Evolutionary conservation across 1,284 basidiomycete genomes (phyloP).

Genomic region (Abortiporus biennis): DNA sequence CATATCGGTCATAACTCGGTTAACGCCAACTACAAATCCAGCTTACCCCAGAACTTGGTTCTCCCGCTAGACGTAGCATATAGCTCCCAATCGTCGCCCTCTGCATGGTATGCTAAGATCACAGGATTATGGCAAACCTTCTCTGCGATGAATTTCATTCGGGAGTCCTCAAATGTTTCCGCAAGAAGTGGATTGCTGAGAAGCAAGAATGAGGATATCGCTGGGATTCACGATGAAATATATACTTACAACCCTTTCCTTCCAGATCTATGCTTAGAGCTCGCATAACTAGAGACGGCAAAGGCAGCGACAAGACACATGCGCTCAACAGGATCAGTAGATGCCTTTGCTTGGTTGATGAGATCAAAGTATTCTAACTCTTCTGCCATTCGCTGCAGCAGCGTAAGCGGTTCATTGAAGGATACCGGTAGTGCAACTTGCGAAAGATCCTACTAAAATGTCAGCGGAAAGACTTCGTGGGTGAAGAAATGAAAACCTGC

Average conservation of each 20-base stretch:
- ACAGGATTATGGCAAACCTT: slow-evolving; percentile 87
- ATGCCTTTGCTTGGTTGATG: slow-evolving; percentile 57
- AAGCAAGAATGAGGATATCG: not conserved
- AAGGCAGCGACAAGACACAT: slow-evolving; percentile 78
- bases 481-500: slow-evolving; percentile 7
- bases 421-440: slow-evolving; percentile 81
- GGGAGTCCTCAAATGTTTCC: slow-evolving; percentile 82
- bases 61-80: slow-evolving; percentile 69
- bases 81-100: slow-evolving; percentile 73
- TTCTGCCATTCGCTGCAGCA: slow-evolving; percentile 77
- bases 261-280: slow-evolving; percentile 72
- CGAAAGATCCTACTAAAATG: slow-evolving; percentile 63
- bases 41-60: slow-evolving; percentile 85
- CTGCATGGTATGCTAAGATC: slow-evolving; percentile 79
- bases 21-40: slow-evolving; percentile 12
- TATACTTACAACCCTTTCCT: slow-evolving; percentile 82
- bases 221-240: slow-evolving; percentile 4
- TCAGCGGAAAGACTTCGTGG: not conserved
- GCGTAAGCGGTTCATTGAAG: slow-evolving; percentile 84
- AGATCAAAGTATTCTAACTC: slow-evolving; percentile 79
- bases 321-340: slow-evolving; percentile 65
- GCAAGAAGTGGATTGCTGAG: slow-evolving; percentile 80
- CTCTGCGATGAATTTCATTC: slow-evolving; percentile 80
- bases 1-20: slow-evolving; percentile 16
- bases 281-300: slow-evolving; percentile 79